Conservation (phyloP, 75 land plant genomes). For the Cupressus sempervirens region DNA sequence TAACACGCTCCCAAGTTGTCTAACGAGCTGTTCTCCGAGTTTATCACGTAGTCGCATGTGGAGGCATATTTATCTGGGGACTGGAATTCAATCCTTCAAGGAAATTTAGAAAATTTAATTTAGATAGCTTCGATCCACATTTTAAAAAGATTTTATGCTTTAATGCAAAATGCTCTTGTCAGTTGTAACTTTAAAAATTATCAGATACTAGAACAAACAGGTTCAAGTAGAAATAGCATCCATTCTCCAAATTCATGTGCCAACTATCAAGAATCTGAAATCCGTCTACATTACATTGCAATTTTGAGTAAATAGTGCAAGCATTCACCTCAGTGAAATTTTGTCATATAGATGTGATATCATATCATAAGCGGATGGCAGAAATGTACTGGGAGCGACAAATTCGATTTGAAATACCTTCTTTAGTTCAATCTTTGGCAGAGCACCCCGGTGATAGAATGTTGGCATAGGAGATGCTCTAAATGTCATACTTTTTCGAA, state of each 20-base stretch:
- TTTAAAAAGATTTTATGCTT: neutral
- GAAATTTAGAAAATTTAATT: too few species aligned
- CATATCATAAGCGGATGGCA: neutral
- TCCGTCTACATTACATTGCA: neutral
- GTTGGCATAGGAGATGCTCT: constrained; percentile 86
- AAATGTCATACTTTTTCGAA: constrained; percentile 71
- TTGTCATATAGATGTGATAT: neutral
- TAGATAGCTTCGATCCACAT: neutral
- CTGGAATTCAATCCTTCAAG: too few species aligned
- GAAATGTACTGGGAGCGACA: neutral
- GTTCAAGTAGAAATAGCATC: neutral
- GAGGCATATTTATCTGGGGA: too few species aligned
- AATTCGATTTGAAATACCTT: constrained; percentile 48
- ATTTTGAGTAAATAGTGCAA: neutral
- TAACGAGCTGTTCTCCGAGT: too few species aligned
- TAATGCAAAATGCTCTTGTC: neutral
- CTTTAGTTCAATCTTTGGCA: constrained; percentile 72
- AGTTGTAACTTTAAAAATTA: neutral
- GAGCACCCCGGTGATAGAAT: constrained; percentile 83
- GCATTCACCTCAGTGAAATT: neutral
- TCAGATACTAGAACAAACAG: neutral
- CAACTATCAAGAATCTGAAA: neutral
- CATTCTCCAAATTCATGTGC: neutral
- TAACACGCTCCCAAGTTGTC: neutral
- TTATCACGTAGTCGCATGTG: too few species aligned